Evolutionary conservation across 768 basidiomycete species (phyloP), one percentile per base, ranked within the genome.

Genomic region (Pleurotus pulmonarius): DNA sequence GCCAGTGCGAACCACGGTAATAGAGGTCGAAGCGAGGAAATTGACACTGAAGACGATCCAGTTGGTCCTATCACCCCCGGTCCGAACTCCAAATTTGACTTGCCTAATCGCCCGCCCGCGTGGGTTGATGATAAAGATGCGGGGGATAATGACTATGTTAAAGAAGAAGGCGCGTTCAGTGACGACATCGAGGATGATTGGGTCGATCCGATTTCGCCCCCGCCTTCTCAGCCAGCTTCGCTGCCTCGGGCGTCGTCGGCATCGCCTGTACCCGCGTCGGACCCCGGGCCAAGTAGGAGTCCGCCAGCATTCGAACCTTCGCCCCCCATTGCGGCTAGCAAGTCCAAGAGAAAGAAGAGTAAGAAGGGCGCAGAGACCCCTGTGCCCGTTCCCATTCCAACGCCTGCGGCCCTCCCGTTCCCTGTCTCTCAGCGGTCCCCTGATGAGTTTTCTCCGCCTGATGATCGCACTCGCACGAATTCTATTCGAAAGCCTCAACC

Each of bases 31-130:
- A 79, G 77, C 46, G 79, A 80, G 22, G 85, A 87, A 56, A 76
- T 73, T 1, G 86, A 88, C 49, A 87, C 86, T 22, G 88, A 90
- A 63, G 88, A 90, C 41, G 87, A 89, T 51, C 80, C 83, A 0
- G 77, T 86, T 2, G 86, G 82, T 13, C 88, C 88, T 4, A 76
- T 89, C 40, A 88, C 88, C 0, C 88, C 87, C 25, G 81, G 86
- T 6, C 82, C 84, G 4, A 74, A 72, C 43, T 66, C 58, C 2
- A 67, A 69, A 46, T 80, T 78, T 59, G 73, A 72, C 25, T 63
- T 53, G 24, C 51, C 51, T 78, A 48, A 65, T 65, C 26, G 67
- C 63, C 52, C 64, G 65, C 18, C 62, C 56, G 56, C 68, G 70
- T 56, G 69, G 67, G 22, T 64, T 57, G 59, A 47, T 0, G 46